Evolutionary conservation across 2,329 filamentous ascomycete genomes (phyloP).

Genomic region (Ceratocystis ficicola): DNA sequence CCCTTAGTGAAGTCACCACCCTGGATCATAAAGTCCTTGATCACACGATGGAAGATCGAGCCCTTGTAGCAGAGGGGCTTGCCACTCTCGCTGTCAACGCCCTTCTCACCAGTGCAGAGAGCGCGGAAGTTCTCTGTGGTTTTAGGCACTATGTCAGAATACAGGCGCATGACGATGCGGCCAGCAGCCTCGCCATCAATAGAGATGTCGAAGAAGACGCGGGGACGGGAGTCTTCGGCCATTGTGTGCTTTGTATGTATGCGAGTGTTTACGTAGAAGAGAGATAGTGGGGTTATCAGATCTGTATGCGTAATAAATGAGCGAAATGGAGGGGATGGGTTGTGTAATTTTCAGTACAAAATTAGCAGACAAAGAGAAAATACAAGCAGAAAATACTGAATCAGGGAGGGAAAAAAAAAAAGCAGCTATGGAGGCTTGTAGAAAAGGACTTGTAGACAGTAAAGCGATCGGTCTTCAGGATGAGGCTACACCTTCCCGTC

Average conservation of each 20-base stretch:
- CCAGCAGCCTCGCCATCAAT: conserved; percentile 63
- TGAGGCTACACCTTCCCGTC: neutral
- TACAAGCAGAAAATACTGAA: conserved; percentile 7
- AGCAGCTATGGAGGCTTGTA: neutral
- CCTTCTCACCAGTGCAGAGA: conserved; percentile 92
- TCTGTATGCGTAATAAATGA: conserved; percentile 2
- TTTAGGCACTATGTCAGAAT: conserved; percentile 68
- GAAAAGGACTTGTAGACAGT: neutral
- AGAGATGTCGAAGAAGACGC: conserved; percentile 87
- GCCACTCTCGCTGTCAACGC: conserved; percentile 56
- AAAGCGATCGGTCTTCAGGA: neutral
- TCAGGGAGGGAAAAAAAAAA: neutral
- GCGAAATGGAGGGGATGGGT: neutral
- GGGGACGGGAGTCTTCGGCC: conserved; percentile 43
- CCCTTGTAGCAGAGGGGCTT: conserved; percentile 89
- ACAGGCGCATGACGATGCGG: conserved; percentile 77
- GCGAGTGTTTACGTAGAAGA: conserved; percentile 13
- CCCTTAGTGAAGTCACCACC: conserved; percentile 93
- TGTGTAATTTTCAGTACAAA: neutral
- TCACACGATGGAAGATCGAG: conserved; percentile 86
- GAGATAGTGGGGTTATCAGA: conserved; percentile 17
- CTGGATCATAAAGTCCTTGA: conserved; percentile 98
- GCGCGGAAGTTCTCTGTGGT: conserved; percentile 93
- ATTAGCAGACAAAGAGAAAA: neutral
- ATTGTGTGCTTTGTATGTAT: conserved; percentile 27